Evolutionary conservation across 768 basidiomycete genomes (phyloP), one percentile per base, ranked within the genome.

Genomic region (Russula griseocarnosa): DNA sequence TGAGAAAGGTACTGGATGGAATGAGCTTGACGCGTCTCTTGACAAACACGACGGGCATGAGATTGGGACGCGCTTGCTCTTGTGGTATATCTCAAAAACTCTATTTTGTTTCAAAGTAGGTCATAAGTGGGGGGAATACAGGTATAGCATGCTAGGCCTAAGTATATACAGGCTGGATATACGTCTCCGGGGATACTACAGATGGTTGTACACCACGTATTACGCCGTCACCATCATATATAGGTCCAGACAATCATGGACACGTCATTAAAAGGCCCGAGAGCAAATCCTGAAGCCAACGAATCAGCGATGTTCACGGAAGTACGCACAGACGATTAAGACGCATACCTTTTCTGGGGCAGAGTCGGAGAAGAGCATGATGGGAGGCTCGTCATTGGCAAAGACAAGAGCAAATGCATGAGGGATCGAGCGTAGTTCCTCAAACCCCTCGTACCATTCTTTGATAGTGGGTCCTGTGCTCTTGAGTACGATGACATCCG

Each of bases 361-460:
- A 28, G 49, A 47, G 64, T 67, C 66, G 2, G 64, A 66, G 52
- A 61, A 67, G 20, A 67, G 28, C 58, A 55, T 57, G 49, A 61
- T n/a, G 22, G 65, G 28, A 26, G 65, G 32, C 38, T 61, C 55
- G 36, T 52, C 64, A 42, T 61, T 58, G 51, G 40, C 5, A 38
- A 66, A 53, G 22, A 44, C 52, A 52, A 67, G 54, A 5, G 59
- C 66, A 36, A 67, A 66, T 11, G 66, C 57, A 49, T 67, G 55
- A 22, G 66, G 59, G n/a, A 67, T 66, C 18, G 66, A 55, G 34
- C 66, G 63, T 13, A 67, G 51, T 46, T 67, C 66, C 24, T 67
- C 66, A 24, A 66, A 67, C 14, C 66, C 66, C 28, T 67, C 65
- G 52, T 61, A 52, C 66, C 66, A 67, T 47, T 67, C 66, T 28